Percentiles rank a stretch among this genome's conserved stretches.
phyloP scores from a whole-genome alignment of 169 alveolate genomes.

The Blepharisma undulans region DNA sequence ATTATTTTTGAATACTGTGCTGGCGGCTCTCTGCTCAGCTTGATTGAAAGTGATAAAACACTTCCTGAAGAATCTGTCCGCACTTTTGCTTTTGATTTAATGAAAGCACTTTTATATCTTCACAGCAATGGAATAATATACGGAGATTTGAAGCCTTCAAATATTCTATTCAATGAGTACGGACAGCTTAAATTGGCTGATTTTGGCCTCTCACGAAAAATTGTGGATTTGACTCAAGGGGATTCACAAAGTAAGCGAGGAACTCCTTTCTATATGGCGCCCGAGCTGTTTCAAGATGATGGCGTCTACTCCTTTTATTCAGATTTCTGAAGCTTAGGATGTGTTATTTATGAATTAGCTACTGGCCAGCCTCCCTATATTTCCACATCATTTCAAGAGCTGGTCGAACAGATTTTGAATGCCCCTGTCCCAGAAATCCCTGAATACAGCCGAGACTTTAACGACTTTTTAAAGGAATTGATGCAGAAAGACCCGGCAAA shows the following conservation, averaged over 20 bases:
- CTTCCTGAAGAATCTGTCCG: constrained; percentile 69
- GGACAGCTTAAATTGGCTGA: constrained; percentile 85
- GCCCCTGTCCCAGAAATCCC: constrained; percentile 57
- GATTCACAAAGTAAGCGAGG: constrained; percentile 61
- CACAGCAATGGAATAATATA: constrained; percentile 85
- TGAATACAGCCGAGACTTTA: constrained; percentile 64
- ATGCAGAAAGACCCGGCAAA: constrained; percentile 81
- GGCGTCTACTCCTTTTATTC: constrained; percentile 85
- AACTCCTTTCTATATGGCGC: constrained; percentile 89
- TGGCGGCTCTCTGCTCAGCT: constrained; percentile 85
- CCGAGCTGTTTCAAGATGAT: constrained; percentile 85
- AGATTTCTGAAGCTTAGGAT: constrained; percentile 87
- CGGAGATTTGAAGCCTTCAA: constrained; percentile 89
- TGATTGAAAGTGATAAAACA: constrained; percentile 79
- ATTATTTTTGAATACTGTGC: constrained; percentile 89
- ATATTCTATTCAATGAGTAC: constrained; percentile 86
- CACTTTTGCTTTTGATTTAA: constrained; percentile 74
- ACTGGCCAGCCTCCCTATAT: constrained; percentile 89
- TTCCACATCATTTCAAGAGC: constrained; percentile 66
- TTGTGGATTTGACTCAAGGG: constrained; percentile 62
- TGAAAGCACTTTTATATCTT: constrained; percentile 77
- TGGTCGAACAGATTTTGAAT: constrained; percentile 67
- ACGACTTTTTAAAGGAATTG: constrained; percentile 63
- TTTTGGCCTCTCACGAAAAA: constrained; percentile 77
- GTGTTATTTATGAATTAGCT: constrained; percentile 80